phyloP scores from a whole-genome alignment of 2,329 filamentous ascomycete genomes.

The Cytospora leucostoma region DNA sequence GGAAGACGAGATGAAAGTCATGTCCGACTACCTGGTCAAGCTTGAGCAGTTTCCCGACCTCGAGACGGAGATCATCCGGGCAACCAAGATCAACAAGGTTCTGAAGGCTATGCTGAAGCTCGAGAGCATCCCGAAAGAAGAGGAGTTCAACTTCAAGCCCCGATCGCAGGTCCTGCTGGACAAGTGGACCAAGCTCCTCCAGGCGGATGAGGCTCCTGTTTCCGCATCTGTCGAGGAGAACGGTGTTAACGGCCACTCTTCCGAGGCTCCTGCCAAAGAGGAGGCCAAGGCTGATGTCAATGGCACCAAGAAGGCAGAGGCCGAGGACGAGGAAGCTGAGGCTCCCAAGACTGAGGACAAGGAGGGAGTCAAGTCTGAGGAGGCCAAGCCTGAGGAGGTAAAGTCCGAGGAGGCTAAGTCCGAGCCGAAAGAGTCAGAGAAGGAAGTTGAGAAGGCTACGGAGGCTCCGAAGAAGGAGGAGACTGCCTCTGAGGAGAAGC shows the following conservation, averaged over 20 bases:
- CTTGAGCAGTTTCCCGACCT: constrained; percentile 79
- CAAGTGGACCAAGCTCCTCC: constrained; percentile 86
- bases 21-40: constrained; percentile 77
- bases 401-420: constrained; percentile 35
- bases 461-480: constrained; percentile 30
- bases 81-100: constrained; percentile 98
- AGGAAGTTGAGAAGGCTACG: constrained; percentile 33
- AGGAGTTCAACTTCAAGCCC: constrained; percentile 85
- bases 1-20: constrained; percentile 77
- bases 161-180: constrained; percentile 78
- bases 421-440: constrained; percentile 34
- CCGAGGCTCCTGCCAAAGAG: constrained; percentile 45
- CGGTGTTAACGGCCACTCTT: constrained; percentile 50
- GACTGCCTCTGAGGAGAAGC: constrained; percentile 35
- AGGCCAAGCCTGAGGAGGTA: constrained; percentile 37
- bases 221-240: constrained; percentile 42
- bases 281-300: constrained; percentile 34
- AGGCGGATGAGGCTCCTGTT: constrained; percentile 45
- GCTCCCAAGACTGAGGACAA: constrained; percentile 36
- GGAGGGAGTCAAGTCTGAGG: constrained; percentile 37
- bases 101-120: constrained; percentile 93
- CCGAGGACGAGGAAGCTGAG: constrained; percentile 34
- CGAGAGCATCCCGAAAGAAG: constrained; percentile 80
- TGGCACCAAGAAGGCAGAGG: constrained; percentile 37
- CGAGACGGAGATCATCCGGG: constrained; percentile 84